Evolutionary conservation across 768 basidiomycete genomes (phyloP).

Genomic region (Chlorophyllum brunneum): DNA sequence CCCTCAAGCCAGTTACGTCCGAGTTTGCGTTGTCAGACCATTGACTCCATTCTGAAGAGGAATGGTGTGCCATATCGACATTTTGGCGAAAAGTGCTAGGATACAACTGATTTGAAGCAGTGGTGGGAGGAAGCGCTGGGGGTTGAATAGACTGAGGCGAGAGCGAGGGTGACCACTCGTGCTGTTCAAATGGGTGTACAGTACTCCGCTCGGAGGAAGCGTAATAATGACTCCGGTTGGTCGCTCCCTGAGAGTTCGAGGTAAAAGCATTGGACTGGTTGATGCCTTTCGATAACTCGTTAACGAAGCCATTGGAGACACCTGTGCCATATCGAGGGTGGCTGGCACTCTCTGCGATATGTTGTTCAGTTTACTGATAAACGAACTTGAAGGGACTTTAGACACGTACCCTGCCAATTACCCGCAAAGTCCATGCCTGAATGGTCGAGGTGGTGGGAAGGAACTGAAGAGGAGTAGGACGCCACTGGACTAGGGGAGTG

Average conservation of each 20-base stretch:
- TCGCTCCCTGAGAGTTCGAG: not conserved
- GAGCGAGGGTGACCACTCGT: slow-evolving; percentile 9
- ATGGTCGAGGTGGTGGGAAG: slow-evolving; percentile 9
- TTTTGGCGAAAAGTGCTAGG: not conserved
- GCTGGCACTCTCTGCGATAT: not conserved
- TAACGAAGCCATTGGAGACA: not conserved
- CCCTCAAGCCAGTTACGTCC: not conserved
- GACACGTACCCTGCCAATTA: slow-evolving; percentile 1
- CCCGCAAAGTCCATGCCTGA: not conserved
- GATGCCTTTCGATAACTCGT: slow-evolving; percentile 1
- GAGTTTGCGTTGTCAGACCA: slow-evolving; percentile 4
- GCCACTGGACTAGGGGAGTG: slow-evolving; percentile 6
- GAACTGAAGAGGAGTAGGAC: slow-evolving; percentile 4
- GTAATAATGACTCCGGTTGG: slow-evolving; percentile 5
- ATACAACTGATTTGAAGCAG: not conserved
- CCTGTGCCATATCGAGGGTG: slow-evolving; percentile 5
- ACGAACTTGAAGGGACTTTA: not conserved
- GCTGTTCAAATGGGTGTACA: not conserved
- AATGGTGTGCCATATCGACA: not conserved
- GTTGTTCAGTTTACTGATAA: not conserved
- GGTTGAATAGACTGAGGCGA: slow-evolving; percentile 5
- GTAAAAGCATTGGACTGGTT: slow-evolving; percentile 1
- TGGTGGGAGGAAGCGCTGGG: slow-evolving; percentile 1
- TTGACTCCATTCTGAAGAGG: slow-evolving; percentile 4
- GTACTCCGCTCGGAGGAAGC: slow-evolving; percentile 11